Evolutionary conservation across 345 rosid genomes (phyloP), one percentile per base, ranked within the genome.

Genomic region (Balakata baccata): DNA sequence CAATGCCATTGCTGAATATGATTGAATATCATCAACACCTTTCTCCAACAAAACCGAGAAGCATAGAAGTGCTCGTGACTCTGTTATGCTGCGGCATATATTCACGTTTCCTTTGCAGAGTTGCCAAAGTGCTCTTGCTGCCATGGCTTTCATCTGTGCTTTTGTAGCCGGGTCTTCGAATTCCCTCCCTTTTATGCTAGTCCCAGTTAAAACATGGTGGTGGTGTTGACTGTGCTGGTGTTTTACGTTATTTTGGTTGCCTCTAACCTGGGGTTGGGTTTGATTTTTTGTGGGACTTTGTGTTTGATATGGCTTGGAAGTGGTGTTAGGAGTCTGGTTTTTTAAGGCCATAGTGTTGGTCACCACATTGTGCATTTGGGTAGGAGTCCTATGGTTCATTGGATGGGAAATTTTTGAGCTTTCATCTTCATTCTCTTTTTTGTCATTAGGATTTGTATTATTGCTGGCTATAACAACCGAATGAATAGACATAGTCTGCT

Each of bases 401-500:
- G 81, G 82, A 66, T 70, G 75, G 23, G 49, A 45, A 22, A 65
- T 75, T 59, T 70, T 79, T 5, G 51, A 3, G 23, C 17, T 20
- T 68, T 74, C 81, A 37, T 74, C 75, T 62, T 74, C 80, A 22
- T 50, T 22, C 45, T 23, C 53, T 4, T 8, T 17, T 23, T 46
- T 61, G 41, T 50, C 74, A 6, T 73, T 22, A 3, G 67, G 23
- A 39, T 53, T 70, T 37, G 53, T 23, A 9, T 43, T n/a, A 46
- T 66, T 79, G 43, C 69, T 74, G 9, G 78, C 82, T 68, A 79
- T 75, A 18, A 74, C 34, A 41, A 74, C 72, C 2, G 78, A 79
- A 70, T 79, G 78, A 74, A 79, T 74, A 7, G 82, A 49, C 0
- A 88, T 85, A n/a, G 97, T 87, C 47, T 79, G 75, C 58, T 79